phyloP scores from a whole-genome alignment of 225 moss, liverwort and hornwort genomes.

The Pseudoscleropodium purum region DNA sequence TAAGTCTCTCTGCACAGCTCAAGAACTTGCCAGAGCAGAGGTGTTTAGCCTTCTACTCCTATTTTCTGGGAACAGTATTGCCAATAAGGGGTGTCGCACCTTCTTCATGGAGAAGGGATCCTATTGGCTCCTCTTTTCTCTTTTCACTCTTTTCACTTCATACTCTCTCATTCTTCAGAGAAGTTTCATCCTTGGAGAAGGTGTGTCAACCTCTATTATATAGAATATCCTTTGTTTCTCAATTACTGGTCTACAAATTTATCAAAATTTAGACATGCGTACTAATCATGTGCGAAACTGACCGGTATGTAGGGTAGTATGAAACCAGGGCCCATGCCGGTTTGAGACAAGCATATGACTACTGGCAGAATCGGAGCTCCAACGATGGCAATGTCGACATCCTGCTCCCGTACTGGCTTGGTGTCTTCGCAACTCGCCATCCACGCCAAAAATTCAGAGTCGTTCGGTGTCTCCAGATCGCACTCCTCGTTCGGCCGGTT shows the following conservation, averaged over 20 bases:
- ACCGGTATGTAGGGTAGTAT: not conserved
- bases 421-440: not conserved
- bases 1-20: not conserved
- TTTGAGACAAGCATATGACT: not conserved
- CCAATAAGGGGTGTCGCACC: not conserved
- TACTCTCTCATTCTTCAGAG: not conserved
- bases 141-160: not conserved
- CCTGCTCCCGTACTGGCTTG: not conserved
- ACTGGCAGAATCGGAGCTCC: not conserved
- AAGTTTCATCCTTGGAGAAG: not conserved
- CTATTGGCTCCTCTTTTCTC: too few species aligned
- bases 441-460: not conserved
- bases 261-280: not conserved
- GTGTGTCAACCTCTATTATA: not conserved
- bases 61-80: not conserved
- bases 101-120: not conserved
- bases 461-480: not conserved
- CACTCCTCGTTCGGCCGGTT: not conserved
- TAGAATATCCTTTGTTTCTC: not conserved
- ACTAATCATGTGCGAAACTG: not conserved
- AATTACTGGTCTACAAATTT: not conserved
- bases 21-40: not conserved
- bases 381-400: conserved; percentile 6
- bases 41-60: not conserved
- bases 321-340: not conserved